A percentile compares a stretch with the other conserved stretches of the same genome.
phyloP scores from a whole-genome alignment of 2,329 filamentous ascomycete species.

The Proliferodiscus dingleyae region DNA sequence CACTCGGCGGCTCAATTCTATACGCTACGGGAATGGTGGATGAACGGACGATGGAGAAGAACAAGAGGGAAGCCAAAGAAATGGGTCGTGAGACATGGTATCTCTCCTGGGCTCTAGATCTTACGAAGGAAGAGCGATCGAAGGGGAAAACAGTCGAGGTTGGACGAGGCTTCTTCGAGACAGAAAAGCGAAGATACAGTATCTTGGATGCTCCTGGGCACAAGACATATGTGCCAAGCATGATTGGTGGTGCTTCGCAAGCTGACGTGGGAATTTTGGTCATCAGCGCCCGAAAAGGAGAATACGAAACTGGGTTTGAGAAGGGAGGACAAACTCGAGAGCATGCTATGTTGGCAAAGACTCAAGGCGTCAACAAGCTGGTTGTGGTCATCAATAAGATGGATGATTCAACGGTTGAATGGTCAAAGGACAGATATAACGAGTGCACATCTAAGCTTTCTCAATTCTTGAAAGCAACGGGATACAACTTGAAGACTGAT shows the following conservation, averaged over 20 bases:
- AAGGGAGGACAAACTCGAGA: conserved; percentile 94
- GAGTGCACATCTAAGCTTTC: conserved; percentile 88
- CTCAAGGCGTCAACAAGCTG: conserved; percentile 95
- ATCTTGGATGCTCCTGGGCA: conserved; percentile 96
- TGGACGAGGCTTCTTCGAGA: conserved; percentile 93
- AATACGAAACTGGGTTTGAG: conserved; percentile 98
- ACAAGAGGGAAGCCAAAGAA: conserved; percentile 94
- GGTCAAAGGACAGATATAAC: conserved; percentile 87
- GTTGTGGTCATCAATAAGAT: conserved; percentile 98
- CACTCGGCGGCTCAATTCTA: conserved; percentile 86
- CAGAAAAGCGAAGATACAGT: conserved; percentile 91
- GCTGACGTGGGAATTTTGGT: conserved; percentile 93
- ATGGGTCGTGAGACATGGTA: conserved; percentile 98
- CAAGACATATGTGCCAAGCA: conserved; percentile 96
- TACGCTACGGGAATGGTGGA: conserved; percentile 99
- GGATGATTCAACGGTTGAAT: conserved; percentile 95
- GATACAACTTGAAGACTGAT: conserved; percentile 91
- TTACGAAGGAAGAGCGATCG: conserved; percentile 91
- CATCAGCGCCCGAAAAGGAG: conserved; percentile 93
- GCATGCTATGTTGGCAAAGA: conserved; percentile 96
- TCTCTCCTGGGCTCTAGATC: conserved; percentile 93
- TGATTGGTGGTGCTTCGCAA: conserved; percentile 94
- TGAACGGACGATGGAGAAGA: conserved; percentile 96
- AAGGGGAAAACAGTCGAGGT: conserved; percentile 99
- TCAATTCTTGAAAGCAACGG: conserved; percentile 84